Percentiles rank a stretch among this genome's conserved stretches.
These are phyloP conservation scores for Globisporangium splendens DNA, from an alignment of 352 stramenopile genomes.

Conservation along the genomic window DNA sequence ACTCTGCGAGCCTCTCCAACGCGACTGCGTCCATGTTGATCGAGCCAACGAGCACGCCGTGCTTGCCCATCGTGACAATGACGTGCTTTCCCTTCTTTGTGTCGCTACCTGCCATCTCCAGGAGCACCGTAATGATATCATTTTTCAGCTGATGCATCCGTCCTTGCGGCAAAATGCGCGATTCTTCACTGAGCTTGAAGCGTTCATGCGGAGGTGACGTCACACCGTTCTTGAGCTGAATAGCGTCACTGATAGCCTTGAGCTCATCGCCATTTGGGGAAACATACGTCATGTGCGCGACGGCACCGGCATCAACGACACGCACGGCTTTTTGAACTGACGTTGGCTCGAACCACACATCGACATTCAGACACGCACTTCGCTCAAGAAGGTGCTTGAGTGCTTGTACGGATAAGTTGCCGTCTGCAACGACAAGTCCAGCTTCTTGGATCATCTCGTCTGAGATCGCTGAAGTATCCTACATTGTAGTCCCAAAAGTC, in stretches of 20 bases:
- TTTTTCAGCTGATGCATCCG: constrained; percentile 60
- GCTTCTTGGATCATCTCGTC: constrained; percentile 45
- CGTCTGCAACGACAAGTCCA: constrained; percentile 69
- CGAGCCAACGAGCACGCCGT: constrained; percentile 67
- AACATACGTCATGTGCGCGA: constrained; percentile 61
- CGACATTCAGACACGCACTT: constrained; percentile 31
- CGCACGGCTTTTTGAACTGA: constrained; percentile 80
- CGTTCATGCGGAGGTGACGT: constrained; percentile 24
- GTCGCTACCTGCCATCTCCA: constrained; percentile 59
- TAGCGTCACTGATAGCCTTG: constrained; percentile 59
- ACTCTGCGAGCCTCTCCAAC: constrained; percentile 21
- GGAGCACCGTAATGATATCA: constrained; percentile 61
- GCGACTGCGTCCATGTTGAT: constrained; percentile 43
- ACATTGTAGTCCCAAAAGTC: not conserved
- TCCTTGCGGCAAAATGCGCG: constrained; percentile 34
- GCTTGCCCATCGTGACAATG: constrained; percentile 74
- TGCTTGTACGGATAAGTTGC: constrained; percentile 54
- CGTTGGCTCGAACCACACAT: constrained; percentile 82
- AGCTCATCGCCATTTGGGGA: constrained; percentile 80
- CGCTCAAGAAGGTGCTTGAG: constrained; percentile 49
- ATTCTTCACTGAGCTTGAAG: constrained; percentile 52
- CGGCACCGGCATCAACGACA: constrained; percentile 41
- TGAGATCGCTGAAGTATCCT: constrained; percentile 44
- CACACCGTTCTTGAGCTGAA: constrained; percentile 29
- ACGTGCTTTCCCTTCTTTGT: constrained; percentile 53